Percentiles rank a stretch among this genome's conserved stretches.
Evolutionary conservation across 805 yeast species (phyloP).

Genomic region (Pichia nakasei): DNA sequence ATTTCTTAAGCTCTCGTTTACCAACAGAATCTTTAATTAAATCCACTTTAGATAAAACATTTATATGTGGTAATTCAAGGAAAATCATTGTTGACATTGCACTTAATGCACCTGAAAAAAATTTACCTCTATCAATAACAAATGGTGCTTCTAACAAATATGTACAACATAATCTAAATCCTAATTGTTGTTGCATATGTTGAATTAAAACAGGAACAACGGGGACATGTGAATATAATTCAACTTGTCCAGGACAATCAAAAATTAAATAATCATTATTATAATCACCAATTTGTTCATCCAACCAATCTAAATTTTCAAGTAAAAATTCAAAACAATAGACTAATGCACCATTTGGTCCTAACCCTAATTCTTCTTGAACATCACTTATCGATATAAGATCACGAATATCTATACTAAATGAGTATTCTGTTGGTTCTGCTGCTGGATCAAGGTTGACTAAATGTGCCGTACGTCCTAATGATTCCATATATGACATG

Average conservation of each 20-base stretch:
- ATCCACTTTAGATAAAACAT: constrained; percentile 80
- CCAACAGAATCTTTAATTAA: constrained; percentile 72
- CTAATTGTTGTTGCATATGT: constrained; percentile 70
- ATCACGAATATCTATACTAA: constrained; percentile 87
- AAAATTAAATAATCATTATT: constrained; percentile 90
- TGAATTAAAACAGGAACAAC: constrained; percentile 82
- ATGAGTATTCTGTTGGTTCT: constrained; percentile 83
- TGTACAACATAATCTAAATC: constrained; percentile 86
- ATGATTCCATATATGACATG: constrained; percentile 77
- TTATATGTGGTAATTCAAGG: constrained; percentile 89
- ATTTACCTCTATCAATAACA: constrained; percentile 81
- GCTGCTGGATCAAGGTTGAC: constrained; percentile 98
- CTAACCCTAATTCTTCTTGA: constrained; percentile 87
- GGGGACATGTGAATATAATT: constrained; percentile 88
- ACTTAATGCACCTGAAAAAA: constrained; percentile 88
- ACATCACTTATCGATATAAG: constrained; percentile 86
- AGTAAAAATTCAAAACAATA: constrained; percentile 90
- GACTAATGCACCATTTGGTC: constrained; percentile 91
- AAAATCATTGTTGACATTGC: constrained; percentile 99
- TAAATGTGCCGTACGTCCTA: constrained; percentile 89
- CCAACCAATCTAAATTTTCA: constrained; percentile 92
- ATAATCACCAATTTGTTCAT: constrained; percentile 92
- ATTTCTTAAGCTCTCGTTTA: constrained; percentile 70
- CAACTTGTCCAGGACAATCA: constrained; percentile 97
- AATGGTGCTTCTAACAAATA: constrained; percentile 92